Conservation (phyloP, 176 grass and related monocot species). For the Stipa capillata region DNA sequence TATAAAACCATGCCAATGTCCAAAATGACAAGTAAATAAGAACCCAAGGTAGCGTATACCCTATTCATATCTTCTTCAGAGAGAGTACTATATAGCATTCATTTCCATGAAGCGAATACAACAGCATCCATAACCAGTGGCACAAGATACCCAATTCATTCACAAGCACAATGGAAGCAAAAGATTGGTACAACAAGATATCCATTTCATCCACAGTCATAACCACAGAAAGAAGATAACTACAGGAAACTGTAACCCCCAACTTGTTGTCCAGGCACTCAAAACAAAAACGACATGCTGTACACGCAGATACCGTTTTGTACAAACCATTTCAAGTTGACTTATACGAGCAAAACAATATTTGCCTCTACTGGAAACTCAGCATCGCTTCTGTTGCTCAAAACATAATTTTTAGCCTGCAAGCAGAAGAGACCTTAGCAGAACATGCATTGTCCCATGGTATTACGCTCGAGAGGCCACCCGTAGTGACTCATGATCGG, state of each 20-base stretch:
- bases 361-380: background rate
- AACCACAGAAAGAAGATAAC: background rate
- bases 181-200: background rate
- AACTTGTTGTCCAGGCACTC: background rate
- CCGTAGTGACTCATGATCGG: constrained; percentile 37
- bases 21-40: too few species aligned
- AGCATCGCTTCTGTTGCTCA: background rate
- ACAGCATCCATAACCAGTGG: background rate
- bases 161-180: background rate
- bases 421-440: background rate
- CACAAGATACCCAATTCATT: background rate
- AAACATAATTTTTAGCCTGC: background rate
- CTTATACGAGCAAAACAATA: constrained; percentile 7
- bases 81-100: background rate
- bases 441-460: too few species aligned
- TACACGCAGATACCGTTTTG: constrained; percentile 15
- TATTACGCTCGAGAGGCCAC: too few species aligned
- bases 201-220: background rate
- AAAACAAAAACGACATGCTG: constrained; percentile 14
- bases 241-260: background rate
- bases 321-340: constrained; percentile 5
- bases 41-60: too few species aligned
- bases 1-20: too few species aligned
- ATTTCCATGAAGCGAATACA: too few species aligned
- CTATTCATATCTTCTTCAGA: background rate